Conservation (phyloP, 371 early-diverging fungal genomes). For the Mucor racemosus region DNA sequence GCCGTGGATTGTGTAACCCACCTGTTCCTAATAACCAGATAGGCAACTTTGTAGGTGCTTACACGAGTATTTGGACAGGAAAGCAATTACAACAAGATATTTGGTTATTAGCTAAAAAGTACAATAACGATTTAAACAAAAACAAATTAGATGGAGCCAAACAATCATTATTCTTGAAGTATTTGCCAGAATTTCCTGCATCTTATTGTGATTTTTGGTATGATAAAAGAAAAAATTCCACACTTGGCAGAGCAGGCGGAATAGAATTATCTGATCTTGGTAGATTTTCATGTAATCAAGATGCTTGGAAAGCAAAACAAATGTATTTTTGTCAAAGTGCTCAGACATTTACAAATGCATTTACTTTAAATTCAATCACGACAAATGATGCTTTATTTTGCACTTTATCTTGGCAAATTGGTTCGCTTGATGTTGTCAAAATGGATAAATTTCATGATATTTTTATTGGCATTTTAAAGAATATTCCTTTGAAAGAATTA, state of each 20-base stretch:
- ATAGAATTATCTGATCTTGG: constrained; percentile 52
- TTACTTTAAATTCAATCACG: constrained; percentile 34
- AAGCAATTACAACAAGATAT: constrained; percentile 16
- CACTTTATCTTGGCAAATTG: constrained; percentile 44
- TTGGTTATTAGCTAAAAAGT: constrained; percentile 36
- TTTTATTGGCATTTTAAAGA: constrained; percentile 16
- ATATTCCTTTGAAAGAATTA: constrained; percentile 3
- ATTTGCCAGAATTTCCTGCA: constrained; percentile 33
- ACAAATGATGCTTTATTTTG: constrained; percentile 23
- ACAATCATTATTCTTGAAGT: constrained; percentile 25
- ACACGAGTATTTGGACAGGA: constrained; percentile 25
- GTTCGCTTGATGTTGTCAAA: constrained; percentile 19
- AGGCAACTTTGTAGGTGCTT: constrained; percentile 48
- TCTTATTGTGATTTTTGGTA: constrained; percentile 36
- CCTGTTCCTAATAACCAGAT: constrained; percentile 31
- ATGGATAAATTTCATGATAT: constrained; percentile 2
- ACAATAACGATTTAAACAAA: constrained; percentile 24
- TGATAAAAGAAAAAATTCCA: constrained; percentile 19
- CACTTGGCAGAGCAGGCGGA: constrained; percentile 43
- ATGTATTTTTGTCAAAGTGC: constrained; percentile 48
- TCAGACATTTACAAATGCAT: constrained; percentile 28
- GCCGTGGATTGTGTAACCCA: constrained; percentile 41
- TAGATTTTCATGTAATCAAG: constrained; percentile 4
- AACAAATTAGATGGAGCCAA: constrained; percentile 26
- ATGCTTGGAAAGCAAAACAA: constrained; percentile 21